phyloP scores from a whole-genome alignment of 2,329 filamentous ascomycete genomes.

The Phaeosphaeriaceae sp. region DNA sequence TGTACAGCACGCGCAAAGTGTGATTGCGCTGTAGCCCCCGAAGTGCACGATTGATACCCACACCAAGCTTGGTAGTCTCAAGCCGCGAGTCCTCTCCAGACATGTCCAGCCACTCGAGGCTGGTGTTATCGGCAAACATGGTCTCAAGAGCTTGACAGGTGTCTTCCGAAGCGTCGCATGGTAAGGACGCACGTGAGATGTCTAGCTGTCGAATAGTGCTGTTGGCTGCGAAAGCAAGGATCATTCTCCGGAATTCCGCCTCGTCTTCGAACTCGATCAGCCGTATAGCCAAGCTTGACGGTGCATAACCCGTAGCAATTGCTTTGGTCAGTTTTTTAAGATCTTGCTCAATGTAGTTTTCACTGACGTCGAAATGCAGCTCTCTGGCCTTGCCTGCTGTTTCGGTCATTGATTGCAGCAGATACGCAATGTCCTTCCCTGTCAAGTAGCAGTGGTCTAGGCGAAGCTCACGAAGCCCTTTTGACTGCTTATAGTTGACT shows the following conservation, averaged over 20 bases:
- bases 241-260: conserved; percentile 67
- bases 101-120: conserved; percentile 71
- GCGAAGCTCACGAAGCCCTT: conserved; percentile 65
- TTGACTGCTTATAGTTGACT: conserved; percentile 63
- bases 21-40: conserved; percentile 69
- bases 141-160: conserved; percentile 69
- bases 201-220: conserved; percentile 69
- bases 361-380: conserved; percentile 71
- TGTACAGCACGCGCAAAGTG: conserved; percentile 66
- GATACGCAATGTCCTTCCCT: conserved; percentile 68
- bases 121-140: conserved; percentile 72
- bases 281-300: conserved; percentile 69
- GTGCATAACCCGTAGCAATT: conserved; percentile 61
- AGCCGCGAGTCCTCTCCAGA: conserved; percentile 74
- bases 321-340: conserved; percentile 60
- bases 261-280: conserved; percentile 74
- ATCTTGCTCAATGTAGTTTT: conserved; percentile 64
- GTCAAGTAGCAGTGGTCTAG: conserved; percentile 72
- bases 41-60: conserved; percentile 71
- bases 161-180: conserved; percentile 71
- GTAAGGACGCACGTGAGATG: conserved; percentile 73
- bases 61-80: conserved; percentile 73
- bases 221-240: conserved; percentile 68
- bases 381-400: conserved; percentile 59
- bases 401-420: conserved; percentile 69